phyloP scores from a whole-genome alignment of 2,329 filamentous ascomycete species.

The Cryphonectria radicalis region DNA sequence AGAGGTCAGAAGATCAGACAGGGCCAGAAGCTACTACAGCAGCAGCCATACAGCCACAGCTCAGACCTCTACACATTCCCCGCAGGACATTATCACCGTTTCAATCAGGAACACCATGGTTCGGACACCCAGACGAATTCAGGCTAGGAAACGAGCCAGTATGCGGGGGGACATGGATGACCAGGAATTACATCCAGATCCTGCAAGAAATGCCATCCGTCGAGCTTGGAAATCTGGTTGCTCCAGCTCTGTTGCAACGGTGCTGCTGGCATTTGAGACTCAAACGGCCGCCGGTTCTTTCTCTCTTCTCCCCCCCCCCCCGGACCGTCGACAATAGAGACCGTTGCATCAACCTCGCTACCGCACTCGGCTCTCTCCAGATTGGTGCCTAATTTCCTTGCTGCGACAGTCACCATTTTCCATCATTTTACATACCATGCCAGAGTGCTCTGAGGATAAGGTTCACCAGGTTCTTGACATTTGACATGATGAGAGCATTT shows the following conservation, averaged over 20 bases:
- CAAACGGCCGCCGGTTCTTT: neutral
- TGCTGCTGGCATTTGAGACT: neutral
- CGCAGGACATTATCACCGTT: neutral
- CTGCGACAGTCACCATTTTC: neutral
- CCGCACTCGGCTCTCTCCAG: neutral
- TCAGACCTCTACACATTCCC: neutral
- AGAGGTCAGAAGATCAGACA: neutral
- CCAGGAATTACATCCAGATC: constrained; percentile 1
- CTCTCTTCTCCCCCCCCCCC: neutral
- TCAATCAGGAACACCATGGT: neutral
- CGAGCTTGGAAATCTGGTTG: neutral
- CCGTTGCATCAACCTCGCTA: constrained; percentile 1
- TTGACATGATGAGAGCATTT: neutral
- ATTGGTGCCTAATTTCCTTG: neutral
- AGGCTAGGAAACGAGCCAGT: constrained; percentile 3
- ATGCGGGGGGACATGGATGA: neutral
- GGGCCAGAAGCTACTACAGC: neutral
- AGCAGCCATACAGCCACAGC: neutral
- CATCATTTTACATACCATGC: neutral
- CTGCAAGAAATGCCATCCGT: neutral
- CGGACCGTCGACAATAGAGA: neutral
- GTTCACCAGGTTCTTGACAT: neutral
- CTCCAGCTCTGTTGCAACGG: neutral
- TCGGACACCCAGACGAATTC: neutral
- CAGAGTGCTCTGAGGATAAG: neutral